Base-by-base conservation (phyloP, 2,329 filamentous ascomycete genomes). In the Ophiostoma sp. region DNA sequence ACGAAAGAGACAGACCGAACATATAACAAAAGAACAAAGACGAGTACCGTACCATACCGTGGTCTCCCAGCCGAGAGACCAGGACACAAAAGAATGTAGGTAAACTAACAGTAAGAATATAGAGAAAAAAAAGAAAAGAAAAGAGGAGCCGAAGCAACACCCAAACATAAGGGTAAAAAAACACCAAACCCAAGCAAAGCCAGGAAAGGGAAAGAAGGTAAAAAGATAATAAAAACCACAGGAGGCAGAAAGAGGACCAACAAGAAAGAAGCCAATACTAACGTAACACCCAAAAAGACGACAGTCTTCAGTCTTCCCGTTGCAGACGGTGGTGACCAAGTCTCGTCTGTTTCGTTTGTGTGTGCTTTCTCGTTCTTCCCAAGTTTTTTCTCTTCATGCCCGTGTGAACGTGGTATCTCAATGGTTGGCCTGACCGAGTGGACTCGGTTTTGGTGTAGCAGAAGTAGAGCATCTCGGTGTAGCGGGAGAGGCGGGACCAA, bases 31-130 rank as follows among this genome's bases (percentile, higher is more conserved):
- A 19, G n/a, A 57, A 45, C 25, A 28, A 71, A 71, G 3, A 64
- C 4, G n/a, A 48, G n/a, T 61, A 70, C 55, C 61, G n/a, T 61
- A 70, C 55, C 61, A 63, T 3, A 75, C 69, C 55, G 36, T 66
- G 36, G n/a, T 66, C 61, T 45, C 61, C 22, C 33, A 22, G 36
- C 36, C 61, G n/a, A 61, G 57, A 73, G 50, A 42, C 9, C 63
- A 28, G 64, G 66, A 66, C 12, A 28, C 12, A 28, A 64, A 72
- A 55, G 55, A 63, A 45, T 36, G 48, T n/a, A 57, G 31, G 31
- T n/a, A 52, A 52, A 36, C 19, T 6, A 70, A 19, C n/a, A 66
- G 19, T 45, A 61, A 48, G 3, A 42, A 57, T 50, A 69, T 3
- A 15, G 28, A 69, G 28, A 39, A n/a, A n/a, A 61, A 50, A 33